Conservation (phyloP, 371 early-diverging fungal species). For the Cokeromyces recurvatus region DNA sequence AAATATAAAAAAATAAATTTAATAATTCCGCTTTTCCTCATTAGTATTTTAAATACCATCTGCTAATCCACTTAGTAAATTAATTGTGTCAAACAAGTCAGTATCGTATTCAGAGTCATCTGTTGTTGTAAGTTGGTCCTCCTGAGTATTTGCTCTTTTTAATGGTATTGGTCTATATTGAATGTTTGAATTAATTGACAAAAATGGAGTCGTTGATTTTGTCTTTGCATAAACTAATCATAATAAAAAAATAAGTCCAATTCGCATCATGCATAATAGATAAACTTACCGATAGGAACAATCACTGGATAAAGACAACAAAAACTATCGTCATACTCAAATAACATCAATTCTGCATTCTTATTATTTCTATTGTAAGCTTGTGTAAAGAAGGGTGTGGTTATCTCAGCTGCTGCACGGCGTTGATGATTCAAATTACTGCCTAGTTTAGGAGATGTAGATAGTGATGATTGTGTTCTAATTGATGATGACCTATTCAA, state of each 20-base stretch:
- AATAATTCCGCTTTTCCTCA: not conserved
- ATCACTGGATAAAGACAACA: constrained; percentile 53
- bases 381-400: constrained; percentile 52
- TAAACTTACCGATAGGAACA: constrained; percentile 55
- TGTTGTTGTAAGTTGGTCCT: not conserved
- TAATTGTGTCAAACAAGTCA: constrained; percentile 56
- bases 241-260: not conserved
- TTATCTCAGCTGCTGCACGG: constrained; percentile 15
- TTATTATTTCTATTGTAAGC: constrained; percentile 48
- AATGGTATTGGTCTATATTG: constrained; percentile 44
- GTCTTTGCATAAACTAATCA: constrained; percentile 43
- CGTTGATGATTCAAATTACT: not conserved
- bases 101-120: constrained; percentile 50
- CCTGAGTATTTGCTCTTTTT: constrained; percentile 11
- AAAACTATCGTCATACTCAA: constrained; percentile 44
- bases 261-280: too few relatives aligned
- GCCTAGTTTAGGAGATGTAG: constrained; percentile 28
- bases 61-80: constrained; percentile 51
- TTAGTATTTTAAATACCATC: too few relatives aligned
- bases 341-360: constrained; percentile 42
- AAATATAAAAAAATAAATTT: not conserved
- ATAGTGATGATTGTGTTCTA: constrained; percentile 21
- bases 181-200: constrained; percentile 44
- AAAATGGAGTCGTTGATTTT: constrained; percentile 24
- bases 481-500: constrained; percentile 15